These are phyloP conservation scores for Penicillium sp. DNA, from an alignment of 2,329 filamentous ascomycete species.

Conservation along the genomic window DNA sequence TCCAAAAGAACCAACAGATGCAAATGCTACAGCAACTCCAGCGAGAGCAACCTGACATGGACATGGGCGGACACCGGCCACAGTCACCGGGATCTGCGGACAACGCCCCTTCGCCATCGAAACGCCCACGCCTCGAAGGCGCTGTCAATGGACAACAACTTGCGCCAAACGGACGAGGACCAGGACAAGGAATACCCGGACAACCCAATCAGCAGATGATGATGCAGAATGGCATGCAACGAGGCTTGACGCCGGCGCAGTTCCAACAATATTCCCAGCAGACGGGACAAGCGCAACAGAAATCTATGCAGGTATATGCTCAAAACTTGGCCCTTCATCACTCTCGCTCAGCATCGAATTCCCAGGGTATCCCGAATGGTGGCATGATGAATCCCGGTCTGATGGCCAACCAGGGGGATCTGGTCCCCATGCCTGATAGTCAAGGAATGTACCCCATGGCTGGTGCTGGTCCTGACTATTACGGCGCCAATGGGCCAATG, in stretches of 20 bases:
- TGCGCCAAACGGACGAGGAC: conserved; percentile 72
- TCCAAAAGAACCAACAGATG: conserved; percentile 59
- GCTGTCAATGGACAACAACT: conserved; percentile 75
- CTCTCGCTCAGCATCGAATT: conserved; percentile 72
- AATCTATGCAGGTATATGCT: conserved; percentile 85
- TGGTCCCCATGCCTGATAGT: conserved; percentile 74
- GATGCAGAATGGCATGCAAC: conserved; percentile 69
- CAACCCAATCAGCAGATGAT: conserved; percentile 61
- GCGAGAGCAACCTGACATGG: conserved; percentile 82
- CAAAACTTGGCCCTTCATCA: conserved; percentile 82
- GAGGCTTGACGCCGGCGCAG: conserved; percentile 72
- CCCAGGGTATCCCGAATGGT: conserved; percentile 78
- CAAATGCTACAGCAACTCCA: conserved; percentile 79
- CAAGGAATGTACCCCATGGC: conserved; percentile 45
- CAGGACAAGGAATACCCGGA: conserved; percentile 69
- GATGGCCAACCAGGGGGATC: conserved; percentile 76
- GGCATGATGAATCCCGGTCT: conserved; percentile 63
- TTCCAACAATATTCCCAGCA: conserved; percentile 64
- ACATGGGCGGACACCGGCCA: conserved; percentile 77
- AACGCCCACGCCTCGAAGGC: conserved; percentile 78
- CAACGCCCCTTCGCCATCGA: conserved; percentile 88
- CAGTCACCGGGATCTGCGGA: conserved; percentile 81
- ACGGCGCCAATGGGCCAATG: conserved; percentile 59
- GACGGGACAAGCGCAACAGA: conserved; percentile 66
- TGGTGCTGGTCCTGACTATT: conserved; percentile 54